phyloP scores from a whole-genome alignment of 1,284 basidiomycete species.

The Agroathelia rolfsii region DNA sequence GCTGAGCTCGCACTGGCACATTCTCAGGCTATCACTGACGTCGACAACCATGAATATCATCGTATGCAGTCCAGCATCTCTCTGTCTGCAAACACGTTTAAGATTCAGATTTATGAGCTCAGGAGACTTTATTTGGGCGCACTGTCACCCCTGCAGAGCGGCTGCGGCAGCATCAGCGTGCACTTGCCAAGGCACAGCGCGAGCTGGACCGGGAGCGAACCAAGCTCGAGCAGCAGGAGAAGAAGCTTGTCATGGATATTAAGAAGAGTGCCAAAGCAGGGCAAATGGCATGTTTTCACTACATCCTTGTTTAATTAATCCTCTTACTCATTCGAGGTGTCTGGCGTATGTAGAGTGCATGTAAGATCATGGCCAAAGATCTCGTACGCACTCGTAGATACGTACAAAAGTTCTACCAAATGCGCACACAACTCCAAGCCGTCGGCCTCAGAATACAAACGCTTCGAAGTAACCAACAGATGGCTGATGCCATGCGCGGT shows the following conservation, averaged over 20 bases:
- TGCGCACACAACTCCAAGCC: slow-evolving; percentile 97
- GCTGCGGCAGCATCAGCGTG: slow-evolving; percentile 90
- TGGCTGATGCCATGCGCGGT: slow-evolving; percentile 99
- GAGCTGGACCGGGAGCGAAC: slow-evolving; percentile 92
- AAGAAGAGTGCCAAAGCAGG: slow-evolving; percentile 94
- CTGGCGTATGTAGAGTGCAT: slow-evolving; percentile 96
- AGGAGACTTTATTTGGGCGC: slow-evolving; percentile 94
- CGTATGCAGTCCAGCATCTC: slow-evolving; percentile 28
- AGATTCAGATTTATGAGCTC: slow-evolving; percentile 9
- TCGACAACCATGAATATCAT: slow-evolving; percentile 61
- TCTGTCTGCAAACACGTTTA: slow-evolving; percentile 9
- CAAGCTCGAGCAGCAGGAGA: slow-evolving; percentile 93
- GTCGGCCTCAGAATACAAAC: slow-evolving; percentile 95
- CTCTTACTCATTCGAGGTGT: too few relatives aligned
- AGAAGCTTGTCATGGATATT: slow-evolving; percentile 89
- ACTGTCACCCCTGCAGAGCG: slow-evolving; percentile 95
- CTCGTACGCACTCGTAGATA: slow-evolving; percentile 93
- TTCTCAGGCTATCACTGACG: too few relatives aligned
- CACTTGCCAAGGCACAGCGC: slow-evolving; percentile 91
- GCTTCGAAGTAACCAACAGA: slow-evolving; percentile 93
- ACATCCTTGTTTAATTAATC: slow-evolving; percentile 7
- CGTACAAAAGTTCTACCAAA: slow-evolving; percentile 97
- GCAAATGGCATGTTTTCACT: slow-evolving; percentile 72
- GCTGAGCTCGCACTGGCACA: too few relatives aligned
- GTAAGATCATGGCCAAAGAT: slow-evolving; percentile 99